Conservation (phyloP, 2,329 filamentous ascomycete species). For the Hysterium pulicare region DNA sequence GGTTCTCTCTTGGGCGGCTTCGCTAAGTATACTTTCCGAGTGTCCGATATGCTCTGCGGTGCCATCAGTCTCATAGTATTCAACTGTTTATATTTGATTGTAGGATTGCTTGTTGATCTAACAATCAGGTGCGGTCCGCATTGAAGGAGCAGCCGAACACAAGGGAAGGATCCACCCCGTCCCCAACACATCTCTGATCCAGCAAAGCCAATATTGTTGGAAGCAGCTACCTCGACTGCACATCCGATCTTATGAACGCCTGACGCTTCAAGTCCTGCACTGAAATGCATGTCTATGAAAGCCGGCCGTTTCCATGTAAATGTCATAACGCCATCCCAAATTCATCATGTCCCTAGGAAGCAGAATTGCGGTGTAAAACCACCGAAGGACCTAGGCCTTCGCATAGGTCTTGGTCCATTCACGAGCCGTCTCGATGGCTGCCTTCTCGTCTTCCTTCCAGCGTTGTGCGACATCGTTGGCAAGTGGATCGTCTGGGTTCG, state of each 20-base stretch:
- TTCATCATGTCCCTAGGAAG: neutral
- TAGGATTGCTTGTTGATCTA: too few species aligned
- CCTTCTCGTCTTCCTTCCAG: conserved; percentile 95
- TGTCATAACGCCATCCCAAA: conserved; percentile 1
- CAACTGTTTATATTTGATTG: too few species aligned
- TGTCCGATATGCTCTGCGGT: too few species aligned
- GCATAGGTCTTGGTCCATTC: conserved; percentile 91
- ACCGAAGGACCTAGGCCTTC: conserved; percentile 19
- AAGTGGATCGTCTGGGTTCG: conserved; percentile 97
- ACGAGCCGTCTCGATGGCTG: conserved; percentile 84
- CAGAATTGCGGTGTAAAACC: neutral
- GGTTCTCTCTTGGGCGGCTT: too few species aligned
- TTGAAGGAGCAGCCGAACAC: too few species aligned
- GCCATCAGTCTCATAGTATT: too few species aligned
- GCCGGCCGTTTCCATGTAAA: neutral
- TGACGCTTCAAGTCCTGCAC: conserved; percentile 3
- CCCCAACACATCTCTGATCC: too few species aligned
- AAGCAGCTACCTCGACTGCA: too few species aligned
- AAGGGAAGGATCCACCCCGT: too few species aligned
- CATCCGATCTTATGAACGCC: conserved; percentile 3
- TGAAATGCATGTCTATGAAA: conserved; percentile 3
- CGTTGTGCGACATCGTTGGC: conserved; percentile 96
- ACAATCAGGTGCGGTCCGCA: too few species aligned
- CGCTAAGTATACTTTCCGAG: too few species aligned
- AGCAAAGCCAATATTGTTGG: too few species aligned